These are phyloP conservation scores for Hirschfeldia incana DNA, from an alignment of 345 rosid species.

Conservation along the genomic window DNA sequence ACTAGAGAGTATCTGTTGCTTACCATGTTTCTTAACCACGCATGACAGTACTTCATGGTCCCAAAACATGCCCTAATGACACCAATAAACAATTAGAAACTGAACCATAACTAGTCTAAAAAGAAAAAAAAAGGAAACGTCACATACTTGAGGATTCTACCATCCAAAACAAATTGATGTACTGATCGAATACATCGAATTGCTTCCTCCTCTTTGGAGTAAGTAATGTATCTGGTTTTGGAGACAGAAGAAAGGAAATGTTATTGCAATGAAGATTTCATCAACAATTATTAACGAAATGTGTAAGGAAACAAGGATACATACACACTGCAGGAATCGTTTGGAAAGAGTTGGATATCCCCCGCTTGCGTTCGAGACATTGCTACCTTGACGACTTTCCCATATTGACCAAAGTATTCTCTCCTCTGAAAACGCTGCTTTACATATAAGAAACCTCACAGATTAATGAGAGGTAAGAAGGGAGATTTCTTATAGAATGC, in stretches of 20 bases:
- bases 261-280: conserved; percentile 17
- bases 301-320: conserved; percentile 27
- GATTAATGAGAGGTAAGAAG: conserved; percentile 2
- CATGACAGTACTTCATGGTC: conserved; percentile 97
- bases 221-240: conserved; percentile 75
- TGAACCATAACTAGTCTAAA: conserved; percentile 6
- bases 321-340: conserved; percentile 96
- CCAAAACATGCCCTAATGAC: conserved; percentile 93
- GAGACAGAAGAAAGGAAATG: conserved; percentile 5
- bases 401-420: conserved; percentile 93
- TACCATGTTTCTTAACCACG: conserved; percentile 97
- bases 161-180: conserved; percentile 87
- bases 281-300: neutral
- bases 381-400: conserved; percentile 87
- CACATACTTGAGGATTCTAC: conserved; percentile 68
- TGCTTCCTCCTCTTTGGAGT: conserved; percentile 88
- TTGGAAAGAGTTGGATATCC: conserved; percentile 78
- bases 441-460: neutral
- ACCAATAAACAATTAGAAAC: conserved; percentile 13
- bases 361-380: conserved; percentile 89
- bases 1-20: conserved; percentile 22
- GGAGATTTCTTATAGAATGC: neutral
- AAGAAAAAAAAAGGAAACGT: neutral
- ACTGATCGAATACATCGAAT: conserved; percentile 92
- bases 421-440: conserved; percentile 73